Evolutionary conservation across 2,329 filamentous ascomycete genomes (phyloP).

Genomic region (Colletotrichum gigasporum): DNA sequence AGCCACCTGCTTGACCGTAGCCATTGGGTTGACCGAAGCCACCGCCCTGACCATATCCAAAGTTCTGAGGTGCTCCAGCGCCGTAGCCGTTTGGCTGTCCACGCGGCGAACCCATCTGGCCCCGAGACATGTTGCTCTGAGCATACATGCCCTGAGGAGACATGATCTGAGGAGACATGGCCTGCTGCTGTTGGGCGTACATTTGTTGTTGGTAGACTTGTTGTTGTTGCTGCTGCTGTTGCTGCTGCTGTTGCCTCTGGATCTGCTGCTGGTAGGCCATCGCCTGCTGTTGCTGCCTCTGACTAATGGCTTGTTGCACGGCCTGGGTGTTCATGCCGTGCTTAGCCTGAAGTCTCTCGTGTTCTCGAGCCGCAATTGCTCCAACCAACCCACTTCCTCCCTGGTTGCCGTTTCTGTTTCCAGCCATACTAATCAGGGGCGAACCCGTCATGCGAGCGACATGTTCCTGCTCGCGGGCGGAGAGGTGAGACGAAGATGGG

Average conservation of each 20-base stretch:
- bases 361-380: slow-evolving; percentile 82
- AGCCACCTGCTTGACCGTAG: slow-evolving; percentile 7
- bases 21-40: slow-evolving; percentile 7
- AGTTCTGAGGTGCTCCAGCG: slow-evolving; percentile 4
- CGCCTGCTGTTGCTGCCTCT: slow-evolving; percentile 61
- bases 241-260: slow-evolving; percentile 44
- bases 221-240: slow-evolving; percentile 43
- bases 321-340: slow-evolving; percentile 75
- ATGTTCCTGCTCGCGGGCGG: slow-evolving; percentile 88
- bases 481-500: slow-evolving; percentile 67
- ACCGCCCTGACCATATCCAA: slow-evolving; percentile 9
- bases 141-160: slow-evolving; percentile 26
- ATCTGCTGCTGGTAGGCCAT: slow-evolving; percentile 44
- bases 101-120: slow-evolving; percentile 13
- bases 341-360: slow-evolving; percentile 77
- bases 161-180: slow-evolving; percentile 25
- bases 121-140: slow-evolving; percentile 29
- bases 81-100: slow-evolving; percentile 17
- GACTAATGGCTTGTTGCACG: slow-evolving; percentile 77
- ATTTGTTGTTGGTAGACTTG: slow-evolving; percentile 37
- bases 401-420: slow-evolving; percentile 44
- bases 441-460: slow-evolving; percentile 84
- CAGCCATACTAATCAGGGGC: slow-evolving; percentile 74
- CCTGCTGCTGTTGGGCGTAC: slow-evolving; percentile 35
- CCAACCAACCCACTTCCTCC: slow-evolving; percentile 75